Base-by-base conservation (phyloP, 352 stramenopile species). In the Globisporangium iwayamae region DNA sequence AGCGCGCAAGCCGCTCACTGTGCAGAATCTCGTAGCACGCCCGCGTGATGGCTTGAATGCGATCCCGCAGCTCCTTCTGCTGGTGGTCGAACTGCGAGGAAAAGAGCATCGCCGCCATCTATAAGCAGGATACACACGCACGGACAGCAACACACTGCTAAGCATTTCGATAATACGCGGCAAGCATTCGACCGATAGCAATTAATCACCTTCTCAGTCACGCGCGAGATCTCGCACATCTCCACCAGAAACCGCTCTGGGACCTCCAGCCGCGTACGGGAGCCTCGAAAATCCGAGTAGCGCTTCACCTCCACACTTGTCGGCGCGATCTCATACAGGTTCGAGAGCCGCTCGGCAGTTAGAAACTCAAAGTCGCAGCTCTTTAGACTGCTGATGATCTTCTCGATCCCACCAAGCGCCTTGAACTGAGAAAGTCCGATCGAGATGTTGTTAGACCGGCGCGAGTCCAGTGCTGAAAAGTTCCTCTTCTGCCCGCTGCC, bases 391-490 rank as follows among this genome's bases (percentile, higher is more conserved):
- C 32, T 59, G n/a, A 91, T 57, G 53, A 91, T 83, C 28, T 68
- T 68, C 0, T 82, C 68, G 18, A 71, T 56, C 25, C 80, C 85
- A 3, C 83, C 81, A 8, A 78, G 25, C 9, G 65, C 47, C 65
- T 94, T 94, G 36, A 91, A 92, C 62, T 89, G 83, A n/a, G 71
- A 89, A 4, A 94, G 43, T 0, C 79, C 83, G 65, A 94, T 94
- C 5, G 78, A 87, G 61, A 94, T 92, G 47, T 90, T 92, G 73
- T 92, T 92, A 5, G 79, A 84, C 25, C 85, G 76, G 13, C 83
- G 71, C n/a, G 83, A 83, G 69, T 94, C 85, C 5, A 94, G 65
- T 0, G 83, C 83, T 10, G 73, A 82, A 32, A 90, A 83, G 9
- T 72, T 71, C 8, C 73, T 70, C 43, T 76, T 81, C 52, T 74